Conservation (phyloP, 306 rosid genomes). For the Cyclanthera cordifolia region DNA sequence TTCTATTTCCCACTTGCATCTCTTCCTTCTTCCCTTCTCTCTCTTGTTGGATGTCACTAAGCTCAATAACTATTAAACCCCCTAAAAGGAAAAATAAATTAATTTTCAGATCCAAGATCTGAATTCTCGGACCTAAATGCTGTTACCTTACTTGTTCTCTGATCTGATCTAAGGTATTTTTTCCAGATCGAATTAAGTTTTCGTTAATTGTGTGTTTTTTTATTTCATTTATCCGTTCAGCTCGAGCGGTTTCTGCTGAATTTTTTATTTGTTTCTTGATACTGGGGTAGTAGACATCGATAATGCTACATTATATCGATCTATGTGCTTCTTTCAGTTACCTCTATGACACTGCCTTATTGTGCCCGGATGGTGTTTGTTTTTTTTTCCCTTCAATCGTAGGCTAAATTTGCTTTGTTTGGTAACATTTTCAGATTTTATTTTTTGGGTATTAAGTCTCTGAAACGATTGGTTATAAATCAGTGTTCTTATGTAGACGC, state of each 20-base stretch:
- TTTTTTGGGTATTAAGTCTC: background rate
- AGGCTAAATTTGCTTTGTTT: background rate
- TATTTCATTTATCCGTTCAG: background rate
- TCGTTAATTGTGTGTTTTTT: background rate
- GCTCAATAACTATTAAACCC: background rate
- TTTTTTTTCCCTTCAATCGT: background rate
- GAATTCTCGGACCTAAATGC: background rate
- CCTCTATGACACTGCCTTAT: background rate
- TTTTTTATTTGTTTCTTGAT: background rate
- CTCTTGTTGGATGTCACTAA: background rate
- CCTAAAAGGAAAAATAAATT: background rate
- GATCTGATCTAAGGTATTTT: constrained; percentile 15
- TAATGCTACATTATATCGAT: background rate
- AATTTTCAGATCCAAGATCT: constrained; percentile 33
- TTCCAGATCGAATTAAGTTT: background rate
- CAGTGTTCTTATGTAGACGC: background rate
- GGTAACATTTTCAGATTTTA: background rate
- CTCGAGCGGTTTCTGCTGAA: background rate
- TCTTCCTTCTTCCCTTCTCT: background rate
- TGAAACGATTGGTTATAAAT: background rate
- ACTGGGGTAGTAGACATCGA: background rate
- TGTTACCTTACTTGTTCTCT: background rate
- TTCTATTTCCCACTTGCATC: background rate
- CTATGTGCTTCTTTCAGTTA: background rate
- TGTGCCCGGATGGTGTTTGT: background rate